A percentile compares a stretch with the other conserved stretches of the same genome.
Evolutionary conservation across 805 yeast genomes (phyloP).

Genomic region (Yarrowia phangngaensis): DNA sequence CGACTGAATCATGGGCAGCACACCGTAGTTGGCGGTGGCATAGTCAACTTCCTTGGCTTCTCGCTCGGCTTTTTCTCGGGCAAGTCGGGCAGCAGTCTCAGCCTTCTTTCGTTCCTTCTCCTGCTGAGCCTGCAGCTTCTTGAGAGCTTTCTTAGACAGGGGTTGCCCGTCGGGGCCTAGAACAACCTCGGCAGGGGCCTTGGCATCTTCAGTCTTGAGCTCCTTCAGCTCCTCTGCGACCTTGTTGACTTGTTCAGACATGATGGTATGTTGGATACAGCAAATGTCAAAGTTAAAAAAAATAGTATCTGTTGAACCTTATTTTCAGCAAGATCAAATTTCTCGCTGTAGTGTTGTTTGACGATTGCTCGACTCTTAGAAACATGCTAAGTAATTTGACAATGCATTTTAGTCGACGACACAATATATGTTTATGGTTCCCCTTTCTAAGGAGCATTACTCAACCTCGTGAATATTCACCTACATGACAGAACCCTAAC

Average conservation of each 20-base stretch:
- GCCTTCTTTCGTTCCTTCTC: constrained; percentile 92
- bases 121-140: constrained; percentile 78
- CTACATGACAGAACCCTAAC: too few relatives aligned
- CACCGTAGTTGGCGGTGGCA: constrained; percentile 86
- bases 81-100: constrained; percentile 83
- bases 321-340: too few relatives aligned
- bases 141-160: constrained; percentile 86
- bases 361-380: too few relatives aligned
- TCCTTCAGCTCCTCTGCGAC: constrained; percentile 32
- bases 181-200: constrained; percentile 31
- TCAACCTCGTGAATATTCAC: too few relatives aligned
- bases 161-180: constrained; percentile 79
- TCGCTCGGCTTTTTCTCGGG: constrained; percentile 79
- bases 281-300: too few relatives aligned
- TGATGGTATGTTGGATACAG: too few relatives aligned
- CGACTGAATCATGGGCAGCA: constrained; percentile 81
- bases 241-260: constrained; percentile 33
- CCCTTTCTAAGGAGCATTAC: too few relatives aligned
- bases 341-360: too few relatives aligned
- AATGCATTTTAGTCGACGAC: too few relatives aligned
- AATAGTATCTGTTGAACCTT: too few relatives aligned
- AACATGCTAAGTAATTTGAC: too few relatives aligned
- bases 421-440: too few relatives aligned
- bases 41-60: constrained; percentile 75
- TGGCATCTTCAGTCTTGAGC: constrained; percentile 18